These are phyloP conservation scores for Coemansia sp. DNA, from an alignment of 192 early-diverging fungal species.

Conservation along the genomic window DNA sequence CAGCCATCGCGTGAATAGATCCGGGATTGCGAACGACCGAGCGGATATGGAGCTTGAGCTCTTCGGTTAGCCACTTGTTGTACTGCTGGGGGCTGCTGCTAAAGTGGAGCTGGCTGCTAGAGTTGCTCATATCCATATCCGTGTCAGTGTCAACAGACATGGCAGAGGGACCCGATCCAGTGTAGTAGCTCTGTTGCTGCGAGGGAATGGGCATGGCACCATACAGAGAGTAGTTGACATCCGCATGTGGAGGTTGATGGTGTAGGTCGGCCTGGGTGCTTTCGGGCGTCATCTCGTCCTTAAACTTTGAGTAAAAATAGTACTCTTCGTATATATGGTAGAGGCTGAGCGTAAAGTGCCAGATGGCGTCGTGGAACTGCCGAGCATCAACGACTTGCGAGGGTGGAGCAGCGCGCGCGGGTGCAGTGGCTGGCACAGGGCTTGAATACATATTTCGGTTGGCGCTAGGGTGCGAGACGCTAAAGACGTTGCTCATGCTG, in stretches of 20 bases:
- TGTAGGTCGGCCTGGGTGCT: constrained; percentile 16
- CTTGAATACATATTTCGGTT: neutral
- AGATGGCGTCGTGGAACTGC: constrained; percentile 50
- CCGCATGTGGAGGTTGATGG: neutral
- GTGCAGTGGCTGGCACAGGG: neutral
- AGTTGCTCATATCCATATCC: constrained; percentile 17
- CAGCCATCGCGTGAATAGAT: constrained; percentile 24
- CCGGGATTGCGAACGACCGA: constrained; percentile 33
- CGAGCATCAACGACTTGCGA: constrained; percentile 24
- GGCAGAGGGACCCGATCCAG: neutral
- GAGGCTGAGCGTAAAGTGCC: constrained; percentile 54
- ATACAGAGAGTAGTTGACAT: constrained; percentile 1
- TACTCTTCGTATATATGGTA: constrained; percentile 55
- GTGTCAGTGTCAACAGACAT: constrained; percentile 17
- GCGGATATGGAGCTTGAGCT: constrained; percentile 53
- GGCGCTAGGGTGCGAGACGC: neutral
- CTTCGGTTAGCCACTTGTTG: constrained; percentile 38
- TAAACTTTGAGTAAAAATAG: constrained; percentile 53
- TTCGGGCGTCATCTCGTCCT: constrained; percentile 36
- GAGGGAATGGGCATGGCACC: constrained; percentile 21
- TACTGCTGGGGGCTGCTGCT: constrained; percentile 34
- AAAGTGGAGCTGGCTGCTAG: constrained; percentile 1
- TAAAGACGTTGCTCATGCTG: constrained; percentile 28
- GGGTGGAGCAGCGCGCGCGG: neutral
- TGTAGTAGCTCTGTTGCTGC: neutral